Evolutionary conservation across 352 stramenopile genomes (phyloP).

Genomic region (Globisporangium barbulae): DNA sequence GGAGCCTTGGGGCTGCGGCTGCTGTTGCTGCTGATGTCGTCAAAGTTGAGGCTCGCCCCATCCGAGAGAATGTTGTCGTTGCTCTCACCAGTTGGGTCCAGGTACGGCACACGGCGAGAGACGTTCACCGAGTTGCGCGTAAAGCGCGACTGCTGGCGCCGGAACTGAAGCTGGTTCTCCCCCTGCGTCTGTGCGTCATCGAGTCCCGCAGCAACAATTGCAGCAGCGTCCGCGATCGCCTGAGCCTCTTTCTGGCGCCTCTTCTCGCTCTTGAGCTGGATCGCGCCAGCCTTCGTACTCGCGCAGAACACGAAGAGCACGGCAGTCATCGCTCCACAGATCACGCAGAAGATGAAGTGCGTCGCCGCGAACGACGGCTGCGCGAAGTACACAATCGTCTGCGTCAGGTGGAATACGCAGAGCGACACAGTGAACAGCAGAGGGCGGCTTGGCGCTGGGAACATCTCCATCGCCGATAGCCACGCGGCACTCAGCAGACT

Average conservation of each 20-base stretch:
- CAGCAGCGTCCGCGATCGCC: constrained; percentile 17
- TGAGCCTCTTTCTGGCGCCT: constrained; percentile 49
- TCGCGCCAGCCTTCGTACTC: constrained; percentile 76
- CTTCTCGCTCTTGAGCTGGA: constrained; percentile 87
- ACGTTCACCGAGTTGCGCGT: constrained; percentile 21
- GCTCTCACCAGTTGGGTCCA: constrained; percentile 7
- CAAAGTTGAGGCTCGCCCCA: constrained; percentile 25
- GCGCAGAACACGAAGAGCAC: constrained; percentile 76
- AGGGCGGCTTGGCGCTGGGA: constrained; percentile 54
- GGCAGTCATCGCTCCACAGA: constrained; percentile 43
- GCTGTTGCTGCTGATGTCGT: constrained; percentile 13
- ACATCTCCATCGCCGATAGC: constrained; percentile 81
- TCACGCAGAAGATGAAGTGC: constrained; percentile 50
- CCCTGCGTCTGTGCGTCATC: constrained; percentile 22
- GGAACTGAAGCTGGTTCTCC: constrained; percentile 29
- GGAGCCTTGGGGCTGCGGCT: constrained; percentile 17
- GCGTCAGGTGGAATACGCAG: constrained; percentile 54
- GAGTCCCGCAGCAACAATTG: constrained; percentile 18
- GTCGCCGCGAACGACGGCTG: constrained; percentile 56
- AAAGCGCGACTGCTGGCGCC: constrained; percentile 60
- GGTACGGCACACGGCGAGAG: constrained; percentile 12
- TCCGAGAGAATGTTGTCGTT: constrained; percentile 8
- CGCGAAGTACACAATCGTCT: constrained; percentile 56
- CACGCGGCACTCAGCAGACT: constrained; percentile 73
- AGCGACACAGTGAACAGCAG: constrained; percentile 71